Evolutionary conservation across 2,329 filamentous ascomycete species (phyloP).

Genomic region (Aspergillus awamori): DNA sequence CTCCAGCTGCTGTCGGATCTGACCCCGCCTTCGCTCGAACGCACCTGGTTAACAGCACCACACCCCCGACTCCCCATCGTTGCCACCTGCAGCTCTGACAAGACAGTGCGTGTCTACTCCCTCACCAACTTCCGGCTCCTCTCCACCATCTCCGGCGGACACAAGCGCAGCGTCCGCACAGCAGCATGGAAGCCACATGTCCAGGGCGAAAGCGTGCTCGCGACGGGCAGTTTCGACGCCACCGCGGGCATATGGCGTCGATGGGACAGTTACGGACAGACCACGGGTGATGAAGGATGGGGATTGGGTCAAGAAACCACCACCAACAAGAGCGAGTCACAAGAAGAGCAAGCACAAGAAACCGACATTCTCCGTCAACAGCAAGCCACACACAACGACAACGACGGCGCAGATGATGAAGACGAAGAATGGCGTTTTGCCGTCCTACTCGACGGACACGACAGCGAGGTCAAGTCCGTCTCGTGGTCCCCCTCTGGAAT

Average conservation of each 20-base stretch:
- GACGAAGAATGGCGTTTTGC: slow-evolving; percentile 90
- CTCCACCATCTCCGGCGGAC: slow-evolving; percentile 79
- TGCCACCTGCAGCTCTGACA: slow-evolving; percentile 84
- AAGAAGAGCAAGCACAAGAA: neutral
- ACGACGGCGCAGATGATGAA: slow-evolving; percentile 59
- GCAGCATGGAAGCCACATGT: slow-evolving; percentile 83
- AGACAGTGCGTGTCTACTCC: slow-evolving; percentile 86
- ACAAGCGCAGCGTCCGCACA: slow-evolving; percentile 85
- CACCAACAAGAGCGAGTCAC: neutral
- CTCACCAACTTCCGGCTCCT: slow-evolving; percentile 78
- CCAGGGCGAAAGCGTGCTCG: slow-evolving; percentile 71
- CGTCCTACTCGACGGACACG: slow-evolving; percentile 90
- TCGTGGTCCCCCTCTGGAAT: slow-evolving; percentile 66
- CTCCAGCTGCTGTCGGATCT: slow-evolving; percentile 52
- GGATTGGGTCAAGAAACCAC: slow-evolving; percentile 21
- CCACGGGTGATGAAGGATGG: neutral
- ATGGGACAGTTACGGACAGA: slow-evolving; percentile 52
- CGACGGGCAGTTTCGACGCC: slow-evolving; percentile 91
- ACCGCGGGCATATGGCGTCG: slow-evolving; percentile 83
- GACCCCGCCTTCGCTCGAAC: slow-evolving; percentile 56
- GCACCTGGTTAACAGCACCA: slow-evolving; percentile 82
- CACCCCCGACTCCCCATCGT: slow-evolving; percentile 86
- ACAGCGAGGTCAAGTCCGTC: slow-evolving; percentile 89
- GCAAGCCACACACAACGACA: slow-evolving; percentile 20
- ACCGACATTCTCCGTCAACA: slow-evolving; percentile 11